phyloP scores from a whole-genome alignment of 2,329 filamentous ascomycete genomes.

The Fusarium nisikadoi region DNA sequence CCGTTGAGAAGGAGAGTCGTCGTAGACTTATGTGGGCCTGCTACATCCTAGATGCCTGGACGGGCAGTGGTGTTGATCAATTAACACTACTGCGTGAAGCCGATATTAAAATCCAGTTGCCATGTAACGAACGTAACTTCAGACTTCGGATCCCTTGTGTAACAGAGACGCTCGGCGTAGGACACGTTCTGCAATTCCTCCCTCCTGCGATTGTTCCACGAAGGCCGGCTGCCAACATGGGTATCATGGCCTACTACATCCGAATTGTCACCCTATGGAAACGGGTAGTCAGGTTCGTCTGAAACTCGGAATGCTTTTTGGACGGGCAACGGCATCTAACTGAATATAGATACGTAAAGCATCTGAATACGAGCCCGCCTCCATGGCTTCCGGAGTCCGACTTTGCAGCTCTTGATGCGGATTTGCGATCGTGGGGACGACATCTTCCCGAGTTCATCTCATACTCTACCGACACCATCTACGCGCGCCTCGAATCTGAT shows the following conservation, averaged over 20 bases:
- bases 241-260: slow-evolving; percentile 57
- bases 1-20: slow-evolving; percentile 52
- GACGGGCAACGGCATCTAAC: slow-evolving; percentile 10
- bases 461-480: slow-evolving; percentile 57
- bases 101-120: slow-evolving; percentile 56
- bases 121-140: slow-evolving; percentile 55
- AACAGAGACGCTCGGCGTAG: slow-evolving; percentile 54
- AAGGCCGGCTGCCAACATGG: slow-evolving; percentile 55
- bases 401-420: slow-evolving; percentile 54
- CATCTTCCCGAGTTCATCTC: slow-evolving; percentile 57
- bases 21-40: slow-evolving; percentile 56
- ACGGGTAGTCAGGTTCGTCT: slow-evolving; percentile 50
- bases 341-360: slow-evolving; percentile 53
- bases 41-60: slow-evolving; percentile 55
- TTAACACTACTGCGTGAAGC: slow-evolving; percentile 53
- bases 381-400: slow-evolving; percentile 58
- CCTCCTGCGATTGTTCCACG: slow-evolving; percentile 53
- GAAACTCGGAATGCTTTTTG: not conserved
- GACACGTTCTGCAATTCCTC: slow-evolving; percentile 54
- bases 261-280: slow-evolving; percentile 56
- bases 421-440: slow-evolving; percentile 54
- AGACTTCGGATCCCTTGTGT: slow-evolving; percentile 54
- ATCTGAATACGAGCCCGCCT: slow-evolving; percentile 51
- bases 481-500: slow-evolving; percentile 58
- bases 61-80: slow-evolving; percentile 53